Evolutionary conservation across 2,329 filamentous ascomycete genomes (phyloP), one percentile per base, ranked within the genome.

Genomic region (Macroventuria anomochaeta): DNA sequence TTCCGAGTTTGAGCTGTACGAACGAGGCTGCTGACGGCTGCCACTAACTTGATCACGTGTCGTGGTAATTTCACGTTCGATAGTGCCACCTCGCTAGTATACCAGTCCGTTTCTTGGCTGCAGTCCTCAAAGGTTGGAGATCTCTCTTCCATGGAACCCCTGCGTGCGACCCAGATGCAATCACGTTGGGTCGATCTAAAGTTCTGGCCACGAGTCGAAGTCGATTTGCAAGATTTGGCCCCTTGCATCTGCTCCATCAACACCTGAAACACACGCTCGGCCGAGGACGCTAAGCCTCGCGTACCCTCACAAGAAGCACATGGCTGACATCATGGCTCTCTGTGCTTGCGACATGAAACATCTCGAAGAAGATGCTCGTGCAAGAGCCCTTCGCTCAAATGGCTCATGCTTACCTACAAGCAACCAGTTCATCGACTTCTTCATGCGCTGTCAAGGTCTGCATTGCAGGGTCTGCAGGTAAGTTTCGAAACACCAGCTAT

Each of bases 211-310:
- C 32, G 12, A 7, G 17, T 18, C 20, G 17, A 32, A 11, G 7
- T 20, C 28, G 36, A 50, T 50, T 41, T 46, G 36, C 46, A 46
- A 41, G 29, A 32, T 21, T 18, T 33, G n/a, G 20, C 36, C 52
- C 52, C 52, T 50, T 55, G 31, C 46, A 31, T 48, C 23, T 39
- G 33, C 15, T 46, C 41, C 33, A 37, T 37, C 26, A 39, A 12
- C 31, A 47, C 23, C 23, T 55, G 52, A 55, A 55, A 55, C 52
- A 44, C 43, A 29, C 51, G 32, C 34, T 41, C 44, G 23, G 18
- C 46, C 39, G 29, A 54, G 40, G 23, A 10, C 39, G 23, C 33
- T 54, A 37, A 40, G 46, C 46, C 39, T 44, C 15, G 34, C 13
- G 12, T 20, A n/a, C 7, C 29, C 39, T 49, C 39, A 17, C n/a